Percentiles rank a stretch among this genome's conserved stretches.
Evolutionary conservation across 495 filamentous ascomycete species (phyloP).

Genomic region (Aspergillus biplanus): DNA sequence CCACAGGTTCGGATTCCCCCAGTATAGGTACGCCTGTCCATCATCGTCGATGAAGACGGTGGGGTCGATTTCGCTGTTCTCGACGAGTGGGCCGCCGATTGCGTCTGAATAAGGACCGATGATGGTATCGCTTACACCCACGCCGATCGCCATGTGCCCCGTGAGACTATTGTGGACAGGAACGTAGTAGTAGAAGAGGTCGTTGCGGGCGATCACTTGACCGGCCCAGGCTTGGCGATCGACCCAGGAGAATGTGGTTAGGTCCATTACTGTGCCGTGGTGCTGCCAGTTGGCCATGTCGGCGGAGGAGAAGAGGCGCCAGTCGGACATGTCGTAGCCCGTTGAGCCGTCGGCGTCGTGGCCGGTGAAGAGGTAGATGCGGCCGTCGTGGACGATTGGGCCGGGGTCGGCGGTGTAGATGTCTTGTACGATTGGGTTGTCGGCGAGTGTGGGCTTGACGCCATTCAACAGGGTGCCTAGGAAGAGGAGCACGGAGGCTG

Average conservation of each 20-base stretch:
- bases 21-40: slow-evolving; percentile 31
- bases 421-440: slow-evolving; percentile 10
- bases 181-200: slow-evolving; percentile 38
- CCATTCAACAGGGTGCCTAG: no score
- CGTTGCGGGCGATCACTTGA: slow-evolving; percentile 32
- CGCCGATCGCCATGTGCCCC: slow-evolving; percentile 30
- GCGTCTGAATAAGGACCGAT: slow-evolving; percentile 36
- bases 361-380: slow-evolving; percentile 35
- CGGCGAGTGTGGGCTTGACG: no score
- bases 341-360: slow-evolving; percentile 32
- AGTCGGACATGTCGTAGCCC: slow-evolving; percentile 34
- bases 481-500: no score
- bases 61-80: slow-evolving; percentile 35
- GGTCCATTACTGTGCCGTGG: slow-evolving; percentile 27
- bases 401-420: slow-evolving; percentile 38
- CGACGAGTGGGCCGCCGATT: slow-evolving; percentile 27
- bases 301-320: slow-evolving; percentile 33
- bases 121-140: slow-evolving; percentile 32
- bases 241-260: slow-evolving; percentile 23
- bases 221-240: slow-evolving; percentile 25
- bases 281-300: slow-evolving; percentile 39
- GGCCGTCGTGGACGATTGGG: slow-evolving; percentile 32
- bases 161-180: slow-evolving; percentile 24
- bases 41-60: slow-evolving; percentile 33
- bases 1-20: slow-evolving; percentile 29